Evolutionary conservation across 352 stramenopile genomes (phyloP).

Genomic region (Phytophthora tubulina): DNA sequence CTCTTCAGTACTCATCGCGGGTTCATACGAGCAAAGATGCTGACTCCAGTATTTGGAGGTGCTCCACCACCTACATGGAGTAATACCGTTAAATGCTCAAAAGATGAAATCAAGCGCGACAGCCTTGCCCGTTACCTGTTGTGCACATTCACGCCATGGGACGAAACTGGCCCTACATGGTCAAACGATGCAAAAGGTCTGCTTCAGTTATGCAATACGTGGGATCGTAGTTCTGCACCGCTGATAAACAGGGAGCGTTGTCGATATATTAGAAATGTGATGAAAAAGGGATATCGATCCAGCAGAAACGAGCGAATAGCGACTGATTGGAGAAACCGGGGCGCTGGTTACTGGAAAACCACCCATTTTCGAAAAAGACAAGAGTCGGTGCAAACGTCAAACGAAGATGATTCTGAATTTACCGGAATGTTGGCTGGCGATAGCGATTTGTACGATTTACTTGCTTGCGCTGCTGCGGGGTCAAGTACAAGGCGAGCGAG

Average conservation of each 20-base stretch:
- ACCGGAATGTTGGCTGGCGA: no score
- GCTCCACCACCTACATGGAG: constrained; percentile 5
- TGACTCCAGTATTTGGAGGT: constrained; percentile 12
- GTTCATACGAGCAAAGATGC: constrained; percentile 11
- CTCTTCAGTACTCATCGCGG: constrained; percentile 5
- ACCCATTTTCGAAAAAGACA: no score
- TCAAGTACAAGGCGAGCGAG: no score
- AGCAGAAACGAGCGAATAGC: constrained; percentile 10
- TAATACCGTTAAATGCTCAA: not conserved
- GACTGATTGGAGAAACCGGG: constrained; percentile 13
- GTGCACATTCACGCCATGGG: constrained; percentile 1
- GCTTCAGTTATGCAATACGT: constrained; percentile 1
- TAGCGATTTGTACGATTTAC: no score
- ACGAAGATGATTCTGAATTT: not conserved
- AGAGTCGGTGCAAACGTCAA: no score
- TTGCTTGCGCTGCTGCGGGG: no score
- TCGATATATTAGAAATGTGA: constrained; percentile 1
- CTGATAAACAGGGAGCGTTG: constrained; percentile 3
- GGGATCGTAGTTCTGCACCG: constrained; percentile 1
- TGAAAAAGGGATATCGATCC: constrained; percentile 5
- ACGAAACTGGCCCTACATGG: not conserved
- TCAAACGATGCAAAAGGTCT: not conserved
- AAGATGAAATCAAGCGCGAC: not conserved
- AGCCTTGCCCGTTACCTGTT: constrained; percentile 2
- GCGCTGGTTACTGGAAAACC: constrained; percentile 11